Evolutionary conservation across 805 yeast genomes (phyloP).

Genomic region (Cyberlindnera mississippiensis): DNA sequence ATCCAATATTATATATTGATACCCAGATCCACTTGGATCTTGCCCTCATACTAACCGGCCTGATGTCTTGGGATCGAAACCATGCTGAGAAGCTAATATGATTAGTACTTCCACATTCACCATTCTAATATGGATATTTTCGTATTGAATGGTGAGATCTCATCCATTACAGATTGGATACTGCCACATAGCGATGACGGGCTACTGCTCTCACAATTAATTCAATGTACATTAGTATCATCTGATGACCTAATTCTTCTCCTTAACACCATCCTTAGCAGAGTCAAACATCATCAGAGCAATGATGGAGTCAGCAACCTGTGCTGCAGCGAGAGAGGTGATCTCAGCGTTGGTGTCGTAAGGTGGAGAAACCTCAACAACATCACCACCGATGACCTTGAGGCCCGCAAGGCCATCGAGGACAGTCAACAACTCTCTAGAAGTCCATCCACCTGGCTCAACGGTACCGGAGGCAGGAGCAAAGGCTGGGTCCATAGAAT

Average conservation of each 20-base stretch:
- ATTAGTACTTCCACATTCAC: too few species aligned
- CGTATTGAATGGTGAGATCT: too few species aligned
- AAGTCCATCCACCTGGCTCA: constrained; percentile 51
- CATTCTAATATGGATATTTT: too few species aligned
- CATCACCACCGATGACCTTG: constrained; percentile 46
- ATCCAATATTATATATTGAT: too few species aligned
- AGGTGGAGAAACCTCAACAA: constrained; percentile 57
- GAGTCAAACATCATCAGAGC: constrained; percentile 35
- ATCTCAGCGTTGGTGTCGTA: constrained; percentile 59
- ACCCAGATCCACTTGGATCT: too few species aligned
- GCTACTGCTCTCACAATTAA: too few species aligned
- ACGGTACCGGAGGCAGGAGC: constrained; percentile 54
- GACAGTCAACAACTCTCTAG: constrained; percentile 41
- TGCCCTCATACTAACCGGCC: too few species aligned
- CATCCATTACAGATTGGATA: too few species aligned
- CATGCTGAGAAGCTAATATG: too few species aligned
- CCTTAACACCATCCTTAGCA: constrained; percentile 6
- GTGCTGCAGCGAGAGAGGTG: constrained; percentile 64
- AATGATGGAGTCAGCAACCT: constrained; percentile 48
- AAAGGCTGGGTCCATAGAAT: constrained; percentile 46
- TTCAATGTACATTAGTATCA: not conserved
- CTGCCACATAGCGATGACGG: too few species aligned
- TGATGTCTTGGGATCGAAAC: too few species aligned
- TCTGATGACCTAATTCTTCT: too few species aligned
- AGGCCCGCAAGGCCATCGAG: constrained; percentile 43